Evolutionary conservation across 306 rosid species (phyloP).

Genomic region (Coriaria nepalensis): DNA sequence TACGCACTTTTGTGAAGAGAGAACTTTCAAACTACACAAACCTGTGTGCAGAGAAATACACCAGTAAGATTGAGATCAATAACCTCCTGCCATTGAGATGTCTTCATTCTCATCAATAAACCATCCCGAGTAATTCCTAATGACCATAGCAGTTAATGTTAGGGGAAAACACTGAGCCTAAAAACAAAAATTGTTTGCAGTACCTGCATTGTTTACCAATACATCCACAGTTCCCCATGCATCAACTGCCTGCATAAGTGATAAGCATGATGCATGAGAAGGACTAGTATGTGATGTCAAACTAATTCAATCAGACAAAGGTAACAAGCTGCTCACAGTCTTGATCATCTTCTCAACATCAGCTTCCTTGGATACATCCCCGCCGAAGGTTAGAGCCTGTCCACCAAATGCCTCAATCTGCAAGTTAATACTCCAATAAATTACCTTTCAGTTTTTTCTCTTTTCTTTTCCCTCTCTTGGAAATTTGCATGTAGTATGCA

Average conservation of each 20-base stretch:
- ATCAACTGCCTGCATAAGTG: slow-evolving; percentile 57
- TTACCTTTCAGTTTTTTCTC: neutral
- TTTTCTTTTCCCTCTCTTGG: too few relatives aligned
- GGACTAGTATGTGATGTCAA: slow-evolving; percentile 17
- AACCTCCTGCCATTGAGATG: slow-evolving; percentile 87
- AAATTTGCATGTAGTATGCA: too few relatives aligned
- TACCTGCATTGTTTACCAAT: slow-evolving; percentile 83
- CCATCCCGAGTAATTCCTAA: slow-evolving; percentile 91
- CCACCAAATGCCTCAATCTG: slow-evolving; percentile 82
- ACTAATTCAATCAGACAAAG: slow-evolving; percentile 11
- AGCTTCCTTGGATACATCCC: slow-evolving; percentile 82
- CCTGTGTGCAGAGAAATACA: slow-evolving; percentile 83
- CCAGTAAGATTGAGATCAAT: slow-evolving; percentile 93
- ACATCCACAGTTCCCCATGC: slow-evolving; percentile 97
- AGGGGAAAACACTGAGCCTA: slow-evolving; percentile 10
- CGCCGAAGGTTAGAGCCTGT: slow-evolving; percentile 73
- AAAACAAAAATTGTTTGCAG: slow-evolving; percentile 4
- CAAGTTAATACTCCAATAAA: slow-evolving; percentile 17
- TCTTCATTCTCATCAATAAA: slow-evolving; percentile 93
- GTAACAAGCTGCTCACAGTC: slow-evolving; percentile 37
- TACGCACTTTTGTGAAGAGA: slow-evolving; percentile 9
- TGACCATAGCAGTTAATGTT: slow-evolving; percentile 14
- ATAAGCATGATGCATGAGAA: slow-evolving; percentile 21
- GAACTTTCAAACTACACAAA: slow-evolving; percentile 14
- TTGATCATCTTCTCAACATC: slow-evolving; percentile 82